These are phyloP conservation scores for Ambrosia trifida DNA, from an alignment of 129 eudicot genomes.

Conservation along the genomic window DNA sequence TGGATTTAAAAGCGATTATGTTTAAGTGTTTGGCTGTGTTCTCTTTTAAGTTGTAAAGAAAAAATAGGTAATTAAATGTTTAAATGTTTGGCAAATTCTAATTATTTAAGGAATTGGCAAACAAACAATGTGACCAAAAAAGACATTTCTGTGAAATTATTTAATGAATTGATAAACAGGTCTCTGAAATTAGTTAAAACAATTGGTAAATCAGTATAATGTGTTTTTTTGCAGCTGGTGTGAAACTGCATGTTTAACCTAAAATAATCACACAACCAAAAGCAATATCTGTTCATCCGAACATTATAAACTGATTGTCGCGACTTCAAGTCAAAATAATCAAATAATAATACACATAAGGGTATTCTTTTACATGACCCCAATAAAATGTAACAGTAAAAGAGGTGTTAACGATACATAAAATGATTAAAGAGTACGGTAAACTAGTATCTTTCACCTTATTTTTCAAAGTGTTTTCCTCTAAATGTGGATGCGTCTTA, in stretches of 20 bases:
- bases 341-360: not conserved
- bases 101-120: not conserved
- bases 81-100: not conserved
- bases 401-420: not conserved
- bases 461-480: constrained; percentile 32
- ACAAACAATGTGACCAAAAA: not conserved
- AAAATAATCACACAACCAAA: not conserved
- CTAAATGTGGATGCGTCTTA: constrained; percentile 20
- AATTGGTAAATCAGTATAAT: not conserved
- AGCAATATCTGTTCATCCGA: not conserved
- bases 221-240: not conserved
- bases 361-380: not conserved
- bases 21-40: not conserved
- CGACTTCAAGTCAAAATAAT: not conserved
- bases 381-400: not conserved
- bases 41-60: not conserved
- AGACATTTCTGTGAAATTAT: not conserved
- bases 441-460: constrained; percentile 41
- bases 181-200: not conserved
- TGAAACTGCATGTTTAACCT: not conserved
- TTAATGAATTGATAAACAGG: not conserved
- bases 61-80: not conserved
- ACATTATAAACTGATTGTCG: not conserved
- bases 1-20: not conserved
- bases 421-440: constrained; percentile 1